Evolutionary conservation across 208 protist species (phyloP), one percentile per base, ranked within the genome.

Genomic region (Polymyxa betae): DNA sequence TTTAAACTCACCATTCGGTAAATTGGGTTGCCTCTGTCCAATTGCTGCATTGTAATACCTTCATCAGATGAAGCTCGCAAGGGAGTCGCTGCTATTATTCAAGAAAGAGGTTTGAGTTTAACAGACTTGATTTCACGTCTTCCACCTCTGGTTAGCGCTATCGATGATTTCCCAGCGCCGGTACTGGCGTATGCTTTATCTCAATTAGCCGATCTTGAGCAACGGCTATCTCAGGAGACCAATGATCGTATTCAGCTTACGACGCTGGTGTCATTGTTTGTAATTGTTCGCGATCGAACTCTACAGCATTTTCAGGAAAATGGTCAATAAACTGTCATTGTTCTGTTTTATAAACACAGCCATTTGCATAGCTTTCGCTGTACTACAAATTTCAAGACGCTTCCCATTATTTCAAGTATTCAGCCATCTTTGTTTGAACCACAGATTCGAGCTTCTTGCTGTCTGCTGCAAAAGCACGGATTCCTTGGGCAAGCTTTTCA

Each of bases 401-500:
- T n/a, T n/a, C n/a, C n/a, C n/a, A n/a, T n/a, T n/a, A n/a, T n/a
- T n/a, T n/a, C n/a, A n/a, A n/a, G n/a, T n/a, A n/a, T n/a, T 60
- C 24, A 24, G 49, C 49, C 1, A 92, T 41, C n/a, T 91, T 92
- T 12, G 32, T 20, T 32, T 0, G 12, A 45, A 93, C 16, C 52
- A 41, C 24, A 0, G 46, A 72, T 41, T 93, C 92, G 29, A 94
- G 92, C 89, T 92, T 92, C 35, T 88, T 66, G 20, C 92, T 94
- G 16, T 94, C 93, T 38, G 90, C 88, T 20, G 92, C 92, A 35
- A 94, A 94, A 0, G 64, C 49, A 1, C 90, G 43, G 45, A 94
- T 94, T 60, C 93, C 93, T 78, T 94, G 88, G 35, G 89, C 92
- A 45, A 94, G 90, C 90, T 94, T 94, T 38, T 91, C 90, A 10